Evolutionary conservation across 202 grass and related monocot species (phyloP), one percentile per base, ranked within the genome.

Genomic region (Brachypodium distachyon): DNA sequence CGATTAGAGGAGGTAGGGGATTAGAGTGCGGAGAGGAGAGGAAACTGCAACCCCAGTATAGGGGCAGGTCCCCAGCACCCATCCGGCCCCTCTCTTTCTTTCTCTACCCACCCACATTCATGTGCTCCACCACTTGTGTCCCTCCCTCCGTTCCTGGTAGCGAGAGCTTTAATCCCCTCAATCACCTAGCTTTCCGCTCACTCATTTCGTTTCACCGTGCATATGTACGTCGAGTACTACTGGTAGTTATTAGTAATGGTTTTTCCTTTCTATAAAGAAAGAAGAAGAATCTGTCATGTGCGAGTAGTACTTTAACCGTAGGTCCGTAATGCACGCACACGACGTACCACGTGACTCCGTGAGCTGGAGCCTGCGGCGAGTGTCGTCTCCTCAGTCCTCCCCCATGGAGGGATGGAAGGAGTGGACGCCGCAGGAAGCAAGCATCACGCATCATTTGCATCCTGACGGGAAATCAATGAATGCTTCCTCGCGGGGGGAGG

Each of bases 1-100:
- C 49, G 61, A 75, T 73, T 84, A 67, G 18, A 40, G 47, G 59
- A 58, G 33, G 70, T 31, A 55, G 57, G 71, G 67, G 81, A 61
- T 75, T 44, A 42, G 70, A 0, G 46, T 76, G 70, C 42, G 60
- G 64, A 71, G 47, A 12, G 52, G 21, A 74, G 68, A 80, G 76
- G 81, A 88, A 71, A 81, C 69, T 85, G 85, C 87, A 81, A 63
- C 80, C 90, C 80, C 80, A 76, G 76, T 54, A 80, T 72, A 74
- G 78, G 42, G 82, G 67, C 87, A 85, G 74, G 37, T 38, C 37
- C 62, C 79, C 74, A 86, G 82, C 85, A 83, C 74, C 88, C 83
- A 79, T 81, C 85, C 86, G 77, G 84, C 70, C 73, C 19, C 67
- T 58, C 66, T 44, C 57, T 33, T 17, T 79, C 0, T n/a, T 6